Conservation (phyloP, 2,329 filamentous ascomycete genomes). For the Cordyceps cateniannulata region DNA sequence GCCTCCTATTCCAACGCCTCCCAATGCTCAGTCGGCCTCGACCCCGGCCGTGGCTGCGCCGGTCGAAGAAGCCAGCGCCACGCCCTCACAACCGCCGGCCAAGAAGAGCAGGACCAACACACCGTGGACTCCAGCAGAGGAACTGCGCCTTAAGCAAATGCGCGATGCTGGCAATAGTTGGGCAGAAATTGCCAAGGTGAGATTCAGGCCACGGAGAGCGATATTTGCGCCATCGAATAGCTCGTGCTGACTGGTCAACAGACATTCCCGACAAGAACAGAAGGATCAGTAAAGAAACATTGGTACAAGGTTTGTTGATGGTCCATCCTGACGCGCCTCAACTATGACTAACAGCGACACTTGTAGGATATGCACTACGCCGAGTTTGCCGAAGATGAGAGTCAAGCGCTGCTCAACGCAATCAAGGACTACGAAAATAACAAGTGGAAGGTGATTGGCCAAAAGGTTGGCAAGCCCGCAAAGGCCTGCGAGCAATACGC, state of each 20-base stretch:
- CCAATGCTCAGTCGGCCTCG: conserved; percentile 23
- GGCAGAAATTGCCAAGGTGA: conserved; percentile 98
- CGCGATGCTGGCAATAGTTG: conserved; percentile 88
- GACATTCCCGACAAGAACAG: conserved; percentile 88
- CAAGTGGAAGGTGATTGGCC: conserved; percentile 96
- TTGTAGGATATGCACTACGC: conserved; percentile 95
- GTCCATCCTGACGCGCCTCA: too few species aligned
- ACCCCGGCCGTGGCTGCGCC: conserved; percentile 14
- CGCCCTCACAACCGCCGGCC: conserved; percentile 45
- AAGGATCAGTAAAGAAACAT: conserved; percentile 98
- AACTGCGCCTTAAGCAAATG: conserved; percentile 88
- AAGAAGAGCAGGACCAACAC: conserved; percentile 99
- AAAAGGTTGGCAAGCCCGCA: conserved; percentile 94
- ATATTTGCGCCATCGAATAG: background rate
- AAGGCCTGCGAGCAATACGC: conserved; percentile 83
- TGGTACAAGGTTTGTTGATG: conserved; percentile 79
- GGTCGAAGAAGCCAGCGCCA: conserved; percentile 25
- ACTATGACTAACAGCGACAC: background rate
- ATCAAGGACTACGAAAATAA: conserved; percentile 99
- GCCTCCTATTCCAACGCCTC: conserved; percentile 23
- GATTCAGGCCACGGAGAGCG: conserved; percentile 32
- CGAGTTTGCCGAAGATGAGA: conserved; percentile 96
- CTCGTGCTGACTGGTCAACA: conserved; percentile 32
- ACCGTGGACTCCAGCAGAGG: conserved; percentile 93
- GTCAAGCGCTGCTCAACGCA: conserved; percentile 73